These are phyloP conservation scores for Blastobotrys arbuscula DNA, from an alignment of 1,139 yeast species.

Conservation along the genomic window DNA sequence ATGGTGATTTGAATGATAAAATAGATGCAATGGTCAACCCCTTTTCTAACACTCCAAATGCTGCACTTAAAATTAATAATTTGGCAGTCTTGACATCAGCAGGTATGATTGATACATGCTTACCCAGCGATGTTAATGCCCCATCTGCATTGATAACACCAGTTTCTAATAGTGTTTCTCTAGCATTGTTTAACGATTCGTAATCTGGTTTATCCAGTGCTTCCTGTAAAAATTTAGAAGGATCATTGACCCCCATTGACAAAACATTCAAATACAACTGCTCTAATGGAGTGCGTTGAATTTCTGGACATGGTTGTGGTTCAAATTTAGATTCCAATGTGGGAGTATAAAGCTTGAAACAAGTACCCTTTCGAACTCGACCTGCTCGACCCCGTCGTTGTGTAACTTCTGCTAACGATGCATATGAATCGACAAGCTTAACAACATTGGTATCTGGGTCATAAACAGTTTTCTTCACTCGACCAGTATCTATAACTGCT, in stretches of 20 bases:
- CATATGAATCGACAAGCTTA: slow-evolving; percentile 73
- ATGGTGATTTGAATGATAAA: slow-evolving; percentile 68
- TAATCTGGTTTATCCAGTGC: slow-evolving; percentile 81
- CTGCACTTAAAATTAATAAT: slow-evolving; percentile 66
- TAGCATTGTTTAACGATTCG: slow-evolving; percentile 57
- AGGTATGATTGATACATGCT: slow-evolving; percentile 72
- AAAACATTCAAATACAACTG: slow-evolving; percentile 77
- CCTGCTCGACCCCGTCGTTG: slow-evolving; percentile 99
- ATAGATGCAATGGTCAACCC: slow-evolving; percentile 74
- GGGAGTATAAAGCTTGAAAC: slow-evolving; percentile 73
- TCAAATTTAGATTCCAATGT: slow-evolving; percentile 53
- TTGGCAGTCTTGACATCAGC: slow-evolving; percentile 85
- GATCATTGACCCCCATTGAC: slow-evolving; percentile 79
- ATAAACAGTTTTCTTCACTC: slow-evolving; percentile 71
- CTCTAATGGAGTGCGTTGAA: slow-evolving; percentile 74
- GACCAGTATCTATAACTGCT: slow-evolving; percentile 82
- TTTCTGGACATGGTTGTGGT: slow-evolving; percentile 80
- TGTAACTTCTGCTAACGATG: slow-evolving; percentile 83
- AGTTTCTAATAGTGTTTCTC: slow-evolving; percentile 53
- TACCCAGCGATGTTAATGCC: slow-evolving; percentile 71
- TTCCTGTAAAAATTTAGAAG: slow-evolving; percentile 57
- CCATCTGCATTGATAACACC: slow-evolving; percentile 61
- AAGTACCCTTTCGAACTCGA: slow-evolving; percentile 76
- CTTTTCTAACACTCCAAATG: slow-evolving; percentile 76
- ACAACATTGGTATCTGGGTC: slow-evolving; percentile 65